phyloP scores from a whole-genome alignment of 2,329 filamentous ascomycete species.

The Cyphellophora europaea region DNA sequence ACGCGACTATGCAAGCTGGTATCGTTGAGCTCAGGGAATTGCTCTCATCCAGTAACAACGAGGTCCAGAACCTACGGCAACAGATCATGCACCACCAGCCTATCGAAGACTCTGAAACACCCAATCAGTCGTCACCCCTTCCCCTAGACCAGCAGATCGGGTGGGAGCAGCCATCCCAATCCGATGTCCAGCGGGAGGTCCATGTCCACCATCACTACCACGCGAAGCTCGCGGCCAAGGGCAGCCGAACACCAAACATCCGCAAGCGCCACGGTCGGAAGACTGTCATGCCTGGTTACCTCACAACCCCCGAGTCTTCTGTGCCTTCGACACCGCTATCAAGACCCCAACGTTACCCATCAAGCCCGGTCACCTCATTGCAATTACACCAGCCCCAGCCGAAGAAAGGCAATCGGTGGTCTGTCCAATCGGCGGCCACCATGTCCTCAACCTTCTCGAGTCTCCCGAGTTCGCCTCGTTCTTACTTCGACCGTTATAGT shows the following conservation, averaged over 20 bases:
- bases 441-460: constrained; percentile 60
- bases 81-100: constrained; percentile 75
- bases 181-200: constrained; percentile 58
- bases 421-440: constrained; percentile 50
- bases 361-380: constrained; percentile 27
- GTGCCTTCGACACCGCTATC: constrained; percentile 26
- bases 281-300: constrained; percentile 12
- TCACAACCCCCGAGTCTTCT: constrained; percentile 13
- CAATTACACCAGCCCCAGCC: constrained; percentile 37
- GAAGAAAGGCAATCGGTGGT: constrained; percentile 57
- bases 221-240: constrained; percentile 38
- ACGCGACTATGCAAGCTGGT: constrained; percentile 83
- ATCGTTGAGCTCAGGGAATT: constrained; percentile 87
- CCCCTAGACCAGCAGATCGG: constrained; percentile 63
- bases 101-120: constrained; percentile 25
- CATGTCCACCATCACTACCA: constrained; percentile 97
- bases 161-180: constrained; percentile 30
- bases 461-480: constrained; percentile 70
- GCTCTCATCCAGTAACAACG: constrained; percentile 83
- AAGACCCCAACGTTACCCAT: constrained; percentile 17
- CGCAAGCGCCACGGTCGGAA: constrained; percentile 23
- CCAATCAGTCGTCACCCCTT: constrained; percentile 11
- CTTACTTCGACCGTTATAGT: constrained; percentile 55
- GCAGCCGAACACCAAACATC: constrained; percentile 49
- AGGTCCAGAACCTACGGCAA: constrained; percentile 78